Evolutionary conservation across 176 grass and related monocot genomes (phyloP).

Genomic region (Leersia perrieri): DNA sequence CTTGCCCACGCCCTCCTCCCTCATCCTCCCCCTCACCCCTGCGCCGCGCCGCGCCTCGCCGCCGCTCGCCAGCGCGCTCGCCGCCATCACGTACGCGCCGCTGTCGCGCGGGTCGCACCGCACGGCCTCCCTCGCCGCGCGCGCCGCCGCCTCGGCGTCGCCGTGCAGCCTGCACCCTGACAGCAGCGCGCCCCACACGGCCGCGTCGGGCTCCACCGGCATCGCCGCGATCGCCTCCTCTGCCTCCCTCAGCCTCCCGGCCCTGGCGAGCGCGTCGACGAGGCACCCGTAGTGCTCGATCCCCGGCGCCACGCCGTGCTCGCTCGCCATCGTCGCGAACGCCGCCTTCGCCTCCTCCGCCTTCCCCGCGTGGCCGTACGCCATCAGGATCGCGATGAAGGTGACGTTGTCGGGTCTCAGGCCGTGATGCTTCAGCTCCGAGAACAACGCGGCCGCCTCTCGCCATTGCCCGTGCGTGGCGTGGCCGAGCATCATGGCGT

Average conservation of each 20-base stretch:
- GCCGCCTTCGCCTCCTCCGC: constrained; percentile 47
- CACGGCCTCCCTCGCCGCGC: constrained; percentile 37
- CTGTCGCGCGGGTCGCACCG: constrained; percentile 51
- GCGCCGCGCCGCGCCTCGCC: constrained; percentile 22
- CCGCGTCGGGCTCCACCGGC: constrained; percentile 64
- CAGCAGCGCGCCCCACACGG: constrained; percentile 71
- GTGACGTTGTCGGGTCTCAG: constrained; percentile 57
- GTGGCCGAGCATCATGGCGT: constrained; percentile 65
- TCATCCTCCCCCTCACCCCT: constrained; percentile 44
- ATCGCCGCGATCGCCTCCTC: constrained; percentile 54
- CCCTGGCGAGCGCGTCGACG: constrained; percentile 57
- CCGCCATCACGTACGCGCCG: constrained; percentile 52
- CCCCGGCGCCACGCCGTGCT: constrained; percentile 36
- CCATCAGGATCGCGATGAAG: constrained; percentile 58
- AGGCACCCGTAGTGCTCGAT: constrained; percentile 77
- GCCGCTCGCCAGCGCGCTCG: constrained; percentile 31
- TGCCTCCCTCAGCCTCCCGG: constrained; percentile 53
- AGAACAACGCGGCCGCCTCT: constrained; percentile 48
- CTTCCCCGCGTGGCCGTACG: constrained; percentile 57
- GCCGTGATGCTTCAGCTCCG: constrained; percentile 19
- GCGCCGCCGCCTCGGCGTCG: constrained; percentile 32
- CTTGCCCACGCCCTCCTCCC: constrained; percentile 53
- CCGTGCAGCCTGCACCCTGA: constrained; percentile 56
- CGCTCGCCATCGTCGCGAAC: constrained; percentile 45
- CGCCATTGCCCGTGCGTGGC: constrained; percentile 46